Conservation (phyloP, 371 early-diverging fungal genomes). For the Circinella umbellata region DNA sequence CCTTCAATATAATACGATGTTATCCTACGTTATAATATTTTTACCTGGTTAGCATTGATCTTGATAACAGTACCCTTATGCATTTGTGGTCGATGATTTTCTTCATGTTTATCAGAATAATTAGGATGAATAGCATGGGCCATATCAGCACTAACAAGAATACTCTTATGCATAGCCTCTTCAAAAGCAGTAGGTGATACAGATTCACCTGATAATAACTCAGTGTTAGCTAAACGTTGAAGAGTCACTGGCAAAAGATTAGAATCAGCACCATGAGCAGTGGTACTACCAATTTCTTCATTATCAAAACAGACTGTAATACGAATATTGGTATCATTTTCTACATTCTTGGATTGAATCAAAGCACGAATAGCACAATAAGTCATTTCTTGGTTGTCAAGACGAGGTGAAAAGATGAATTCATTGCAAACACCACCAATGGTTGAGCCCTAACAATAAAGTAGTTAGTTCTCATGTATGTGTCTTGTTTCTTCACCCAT, state of each 20-base stretch:
- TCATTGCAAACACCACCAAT: conserved; percentile 92
- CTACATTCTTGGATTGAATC: conserved; percentile 57
- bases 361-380: conserved; percentile 77
- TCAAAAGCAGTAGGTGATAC: conserved; percentile 72
- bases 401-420: conserved; percentile 91
- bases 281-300: conserved; percentile 96
- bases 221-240: conserved; percentile 59
- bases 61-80: conserved; percentile 96
- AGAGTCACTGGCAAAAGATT: conserved; percentile 81
- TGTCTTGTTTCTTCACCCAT: neutral
- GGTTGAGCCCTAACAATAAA: conserved; percentile 58
- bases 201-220: conserved; percentile 27
- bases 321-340: conserved; percentile 79
- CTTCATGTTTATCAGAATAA: conserved; percentile 87
- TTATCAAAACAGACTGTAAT: conserved; percentile 96
- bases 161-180: conserved; percentile 83
- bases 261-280: conserved; percentile 96
- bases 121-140: conserved; percentile 96
- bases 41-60: conserved; percentile 90
- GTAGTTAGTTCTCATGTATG: too few species aligned
- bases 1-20: too few species aligned
- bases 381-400: conserved; percentile 96
- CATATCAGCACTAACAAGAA: conserved; percentile 93
- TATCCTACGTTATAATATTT: neutral
- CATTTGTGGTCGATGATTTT: conserved; percentile 89